These are phyloP conservation scores for Spergularia azorica DNA, from an alignment of 179 eudicot species.

Conservation along the genomic window DNA sequence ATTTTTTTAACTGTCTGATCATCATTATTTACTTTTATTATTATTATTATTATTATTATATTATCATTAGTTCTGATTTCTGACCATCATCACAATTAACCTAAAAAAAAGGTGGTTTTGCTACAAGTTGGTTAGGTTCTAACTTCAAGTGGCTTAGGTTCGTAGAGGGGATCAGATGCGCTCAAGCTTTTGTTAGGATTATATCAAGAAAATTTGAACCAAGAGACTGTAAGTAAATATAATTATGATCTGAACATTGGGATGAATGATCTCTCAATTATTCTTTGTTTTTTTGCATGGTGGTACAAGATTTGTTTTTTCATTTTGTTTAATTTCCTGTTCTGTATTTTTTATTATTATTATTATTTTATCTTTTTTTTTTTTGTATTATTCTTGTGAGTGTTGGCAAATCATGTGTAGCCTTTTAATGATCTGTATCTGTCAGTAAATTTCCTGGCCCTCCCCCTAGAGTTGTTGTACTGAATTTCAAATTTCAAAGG, in stretches of 20 bases:
- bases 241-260: slow-evolving; percentile 14
- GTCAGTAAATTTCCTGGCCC: slow-evolving; percentile 20
- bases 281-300: slow-evolving; percentile 32
- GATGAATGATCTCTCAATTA: slow-evolving; percentile 10
- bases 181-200: neutral
- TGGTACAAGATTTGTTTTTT: slow-evolving; percentile 19
- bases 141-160: no score
- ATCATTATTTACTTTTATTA: no score
- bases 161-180: no score
- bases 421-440: slow-evolving; percentile 24
- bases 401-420: slow-evolving; percentile 26
- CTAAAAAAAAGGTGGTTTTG: no score
- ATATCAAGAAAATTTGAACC: neutral
- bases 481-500: slow-evolving; percentile 18
- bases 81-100: no score
- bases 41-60: no score
- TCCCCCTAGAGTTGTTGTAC: slow-evolving; percentile 3
- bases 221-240: neutral
- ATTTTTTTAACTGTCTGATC: no score
- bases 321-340: neutral
- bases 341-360: neutral
- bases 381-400: slow-evolving; percentile 30
- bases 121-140: no score
- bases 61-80: no score
- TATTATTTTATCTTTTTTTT: slow-evolving; percentile 3